Evolutionary conservation across 805 yeast species (phyloP).

Genomic region (Saturnispora mendoncae): DNA sequence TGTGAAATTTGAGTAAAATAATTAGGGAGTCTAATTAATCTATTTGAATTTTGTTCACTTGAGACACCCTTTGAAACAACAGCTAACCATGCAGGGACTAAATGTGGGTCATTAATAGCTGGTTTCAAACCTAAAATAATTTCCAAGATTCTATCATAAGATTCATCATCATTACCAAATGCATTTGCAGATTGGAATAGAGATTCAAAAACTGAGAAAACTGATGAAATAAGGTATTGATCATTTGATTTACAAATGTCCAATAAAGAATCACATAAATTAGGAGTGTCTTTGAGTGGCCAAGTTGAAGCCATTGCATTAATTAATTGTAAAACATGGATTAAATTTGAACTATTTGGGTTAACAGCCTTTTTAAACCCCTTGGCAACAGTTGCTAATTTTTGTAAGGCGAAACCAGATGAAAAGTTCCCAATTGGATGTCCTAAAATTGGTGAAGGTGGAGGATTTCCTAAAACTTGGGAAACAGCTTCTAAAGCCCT

Average conservation of each 20-base stretch:
- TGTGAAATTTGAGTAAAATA: slow-evolving; percentile 41
- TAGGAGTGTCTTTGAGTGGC: slow-evolving; percentile 64
- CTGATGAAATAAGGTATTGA: slow-evolving; percentile 72
- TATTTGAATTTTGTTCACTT: background rate
- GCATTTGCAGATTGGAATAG: slow-evolving; percentile 56
- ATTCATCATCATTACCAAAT: slow-evolving; percentile 47
- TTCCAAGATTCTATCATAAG: slow-evolving; percentile 54
- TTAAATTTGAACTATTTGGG: slow-evolving; percentile 46
- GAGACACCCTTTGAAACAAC: slow-evolving; percentile 73
- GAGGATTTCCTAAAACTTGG: slow-evolving; percentile 49
- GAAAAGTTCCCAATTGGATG: slow-evolving; percentile 71
- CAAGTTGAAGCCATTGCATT: slow-evolving; percentile 70
- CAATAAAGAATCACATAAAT: slow-evolving; percentile 66
- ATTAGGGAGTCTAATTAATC: slow-evolving; percentile 36
- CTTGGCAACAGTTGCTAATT: slow-evolving; percentile 28
- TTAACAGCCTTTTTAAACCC: slow-evolving; percentile 38
- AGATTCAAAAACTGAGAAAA: slow-evolving; percentile 78
- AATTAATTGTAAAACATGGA: slow-evolving; percentile 73
- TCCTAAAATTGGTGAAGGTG: slow-evolving; percentile 66
- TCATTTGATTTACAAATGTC: slow-evolving; percentile 75
- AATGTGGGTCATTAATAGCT: slow-evolving; percentile 67
- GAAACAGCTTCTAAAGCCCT: slow-evolving; percentile 88
- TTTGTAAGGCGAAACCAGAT: slow-evolving; percentile 57
- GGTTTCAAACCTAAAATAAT: slow-evolving; percentile 77
- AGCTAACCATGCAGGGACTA: slow-evolving; percentile 93